Evolutionary conservation across 2,329 filamentous ascomycete genomes (phyloP), one percentile per base, ranked within the genome.

Genomic region (Hypoxylon sp.): DNA sequence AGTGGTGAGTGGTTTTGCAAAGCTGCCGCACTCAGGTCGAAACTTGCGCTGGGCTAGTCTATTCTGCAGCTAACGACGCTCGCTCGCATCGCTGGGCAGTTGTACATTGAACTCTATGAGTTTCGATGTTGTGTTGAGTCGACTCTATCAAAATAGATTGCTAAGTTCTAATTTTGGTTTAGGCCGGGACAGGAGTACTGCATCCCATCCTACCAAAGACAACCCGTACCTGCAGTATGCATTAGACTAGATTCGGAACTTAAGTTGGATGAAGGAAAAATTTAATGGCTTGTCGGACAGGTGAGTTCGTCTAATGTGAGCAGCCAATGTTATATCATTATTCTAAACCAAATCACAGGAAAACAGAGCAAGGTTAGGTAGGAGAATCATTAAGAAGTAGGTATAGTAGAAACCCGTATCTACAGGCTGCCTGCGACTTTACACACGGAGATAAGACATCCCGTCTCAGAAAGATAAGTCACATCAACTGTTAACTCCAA

Each of bases 1-100:
- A 48, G 22, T 50, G 34, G 44, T 50, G 30, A 55, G 13, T 41
- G 17, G 20, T 51, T 44, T 20, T 26, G n/a, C n/a, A n/a, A 11
- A 34, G n/a, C 6, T 17, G 13, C 11, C 30, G 28, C 22, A 62
- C 56, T 64, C 56, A 60, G 56, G 51, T 22, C 56, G 61, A 44
- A 64, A 64, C 22, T 44, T 64, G 39, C 61, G 50, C 50, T 64
- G 56, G 1, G 61, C 61, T 46, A 56, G 43, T 17, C 61, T 37
- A 49, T 60, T 64, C 53, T 60, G 51, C 22, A 64, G 41, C 15
- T 51, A 48, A 22, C 61, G 56, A 49, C 61, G 61, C 30, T 64
- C 53, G 28, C 24, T 43, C 3, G 59, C 48, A 20, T 56, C 37
- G 6, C 19, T 30, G 3, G 53, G 53, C 2, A 62, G 11, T 54